Conservation (phyloP, 2,329 filamentous ascomycete species). For the Fusarium vanettenii region DNA sequence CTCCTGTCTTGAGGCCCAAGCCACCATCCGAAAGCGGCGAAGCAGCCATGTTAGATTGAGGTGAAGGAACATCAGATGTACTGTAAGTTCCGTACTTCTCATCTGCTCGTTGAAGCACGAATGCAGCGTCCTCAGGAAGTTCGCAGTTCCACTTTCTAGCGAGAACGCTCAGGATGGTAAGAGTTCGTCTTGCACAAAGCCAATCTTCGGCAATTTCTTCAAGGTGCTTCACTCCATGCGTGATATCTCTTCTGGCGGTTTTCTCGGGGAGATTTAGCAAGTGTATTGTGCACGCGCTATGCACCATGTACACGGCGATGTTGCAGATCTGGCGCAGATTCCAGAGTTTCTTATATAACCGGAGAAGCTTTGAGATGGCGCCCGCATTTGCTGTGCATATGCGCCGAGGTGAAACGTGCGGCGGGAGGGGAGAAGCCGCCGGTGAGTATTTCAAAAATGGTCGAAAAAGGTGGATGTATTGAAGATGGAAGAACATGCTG, state of each 20-base stretch:
- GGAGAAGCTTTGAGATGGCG: constrained; percentile 92
- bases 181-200: constrained; percentile 86
- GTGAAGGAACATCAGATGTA: constrained; percentile 70
- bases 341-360: constrained; percentile 92
- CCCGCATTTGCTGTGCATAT: constrained; percentile 91
- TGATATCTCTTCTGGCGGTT: constrained; percentile 88
- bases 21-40: constrained; percentile 48
- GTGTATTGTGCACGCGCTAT: constrained; percentile 95
- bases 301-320: constrained; percentile 93
- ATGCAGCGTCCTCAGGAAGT: constrained; percentile 83
- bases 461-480: constrained; percentile 95
- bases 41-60: constrained; percentile 50
- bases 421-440: constrained; percentile 81
- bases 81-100: constrained; percentile 81
- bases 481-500: constrained; percentile 97
- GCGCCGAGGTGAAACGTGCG: constrained; percentile 89
- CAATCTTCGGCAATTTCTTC: constrained; percentile 97
- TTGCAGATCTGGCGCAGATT: constrained; percentile 95
- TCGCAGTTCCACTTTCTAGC: constrained; percentile 91
- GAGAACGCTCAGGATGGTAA: constrained; percentile 86
- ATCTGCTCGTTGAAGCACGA: constrained; percentile 82
- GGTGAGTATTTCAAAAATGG: constrained; percentile 94
- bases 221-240: constrained; percentile 89
- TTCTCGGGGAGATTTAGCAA: constrained; percentile 93
- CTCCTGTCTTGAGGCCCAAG: constrained; percentile 31